Percentiles rank a stretch among this genome's conserved stretches.
Evolutionary conservation across 352 stramenopile species (phyloP).

Genomic region (Thraustochytrium striatum): DNA sequence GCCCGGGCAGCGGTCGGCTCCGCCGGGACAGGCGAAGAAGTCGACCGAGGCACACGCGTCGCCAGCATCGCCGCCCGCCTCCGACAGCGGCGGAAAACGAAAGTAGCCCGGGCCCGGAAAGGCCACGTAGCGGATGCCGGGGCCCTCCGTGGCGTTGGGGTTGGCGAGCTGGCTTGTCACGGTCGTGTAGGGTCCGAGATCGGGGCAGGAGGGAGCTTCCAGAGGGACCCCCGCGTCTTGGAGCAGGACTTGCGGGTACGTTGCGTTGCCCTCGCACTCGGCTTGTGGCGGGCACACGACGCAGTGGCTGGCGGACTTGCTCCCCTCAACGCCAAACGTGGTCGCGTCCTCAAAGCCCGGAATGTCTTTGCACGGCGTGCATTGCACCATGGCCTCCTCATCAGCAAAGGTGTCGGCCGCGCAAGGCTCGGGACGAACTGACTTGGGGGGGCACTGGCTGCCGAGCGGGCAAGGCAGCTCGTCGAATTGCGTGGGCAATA

Average conservation of each 20-base stretch:
- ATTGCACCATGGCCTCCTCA: neutral
- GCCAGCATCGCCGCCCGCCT: neutral
- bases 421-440: neutral
- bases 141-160: neutral
- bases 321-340: neutral
- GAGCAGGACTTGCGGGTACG: neutral
- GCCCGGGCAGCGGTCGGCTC: neutral
- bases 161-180: neutral
- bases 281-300: neutral
- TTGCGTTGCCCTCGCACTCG: neutral
- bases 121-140: conserved; percentile 6
- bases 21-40: conserved; percentile 3
- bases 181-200: neutral
- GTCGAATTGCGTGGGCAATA: conserved; percentile 22
- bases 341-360: neutral
- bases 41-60: conserved; percentile 1
- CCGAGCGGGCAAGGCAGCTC: neutral
- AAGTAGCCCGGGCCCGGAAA: conserved; percentile 5
- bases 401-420: neutral
- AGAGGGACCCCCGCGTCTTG: neutral
- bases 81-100: conserved; percentile 3
- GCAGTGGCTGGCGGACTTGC: neutral
- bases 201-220: neutral
- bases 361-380: neutral
- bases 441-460: neutral